Evolutionary conservation across 257 asterid species (phyloP), one percentile per base, ranked within the genome.

Genomic region (Plantago major): DNA sequence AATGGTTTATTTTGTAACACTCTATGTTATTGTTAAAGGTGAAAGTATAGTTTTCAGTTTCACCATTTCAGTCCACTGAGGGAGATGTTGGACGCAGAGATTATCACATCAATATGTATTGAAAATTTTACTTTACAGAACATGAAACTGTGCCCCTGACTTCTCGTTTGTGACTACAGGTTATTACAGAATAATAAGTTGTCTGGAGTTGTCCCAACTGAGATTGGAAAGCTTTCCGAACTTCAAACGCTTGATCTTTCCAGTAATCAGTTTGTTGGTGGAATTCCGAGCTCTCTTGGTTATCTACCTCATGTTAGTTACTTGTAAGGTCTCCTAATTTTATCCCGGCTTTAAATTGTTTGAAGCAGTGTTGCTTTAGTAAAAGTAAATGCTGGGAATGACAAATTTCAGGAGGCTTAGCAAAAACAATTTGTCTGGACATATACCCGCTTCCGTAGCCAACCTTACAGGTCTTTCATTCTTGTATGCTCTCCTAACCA

Each of bases 241-340:
- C 65, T 90, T 51, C 90, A 73, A 73, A 85, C 96, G 6, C 88
- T 90, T 11, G 96, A 90, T 78, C 73, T 90, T 72, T 88, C 96
- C 4, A 81, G 93, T 45, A 90, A 90, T 69, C 82, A 77, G 83
- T 90, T 90, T 48, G 58, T 11, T 51, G 96, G 95, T 62, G 85
- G 77, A 76, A 85, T 90, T 73, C 98, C 98, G 10, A 70, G 81
- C 74, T 79, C 94, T 63, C 71, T 90, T 56, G 94, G 96, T 55
- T 58, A n/a, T 60, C 75, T 84, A 64, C 40, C 74, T 58, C 80
- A 63, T 63, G 82, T 90, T 49, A 79, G 79, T 76, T 88, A 78
- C 88, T 67, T 90, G 96, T 88, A 79, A 86, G 95, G 74, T 65
- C 57, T 52, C 33, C 42, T 47, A 45, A 49, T 64, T 14, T 59